These are phyloP conservation scores for Cnidoscolus chayamansa DNA, from an alignment of 441 rosid species.

Conservation along the genomic window DNA sequence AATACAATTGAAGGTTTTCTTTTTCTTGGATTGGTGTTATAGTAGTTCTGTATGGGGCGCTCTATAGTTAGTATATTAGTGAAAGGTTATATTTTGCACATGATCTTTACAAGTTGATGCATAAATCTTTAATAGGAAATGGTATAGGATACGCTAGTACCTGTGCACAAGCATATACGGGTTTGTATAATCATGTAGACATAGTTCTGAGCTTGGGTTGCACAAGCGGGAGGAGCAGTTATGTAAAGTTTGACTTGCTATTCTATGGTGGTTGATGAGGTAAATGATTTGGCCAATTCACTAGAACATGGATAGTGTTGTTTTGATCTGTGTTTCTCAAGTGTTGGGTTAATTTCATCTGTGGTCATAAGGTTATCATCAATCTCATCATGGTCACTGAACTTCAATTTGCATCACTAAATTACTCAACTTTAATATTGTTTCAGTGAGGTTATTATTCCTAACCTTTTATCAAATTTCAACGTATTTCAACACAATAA, in stretches of 20 bases:
- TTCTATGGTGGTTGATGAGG: slow-evolving; percentile 2
- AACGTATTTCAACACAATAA: too few species aligned
- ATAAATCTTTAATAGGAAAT: too few species aligned
- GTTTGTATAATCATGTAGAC: not conserved
- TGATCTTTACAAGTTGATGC: not conserved
- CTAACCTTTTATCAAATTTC: too few species aligned
- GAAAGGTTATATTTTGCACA: not conserved
- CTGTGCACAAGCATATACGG: not conserved
- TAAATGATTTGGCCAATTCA: not conserved
- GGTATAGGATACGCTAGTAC: not conserved
- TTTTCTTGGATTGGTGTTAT: not conserved
- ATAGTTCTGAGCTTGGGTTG: not conserved
- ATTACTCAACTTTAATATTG: too few species aligned
- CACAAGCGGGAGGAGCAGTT: not conserved
- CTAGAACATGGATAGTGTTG: not conserved
- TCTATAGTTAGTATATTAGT: not conserved
- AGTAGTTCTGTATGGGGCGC: not conserved
- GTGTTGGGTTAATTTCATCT: too few species aligned
- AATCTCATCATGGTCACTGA: too few species aligned
- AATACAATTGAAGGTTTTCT: not conserved
- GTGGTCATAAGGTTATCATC: too few species aligned
- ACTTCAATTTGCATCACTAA: too few species aligned
- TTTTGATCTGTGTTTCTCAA: not conserved
- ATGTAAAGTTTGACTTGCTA: not conserved
- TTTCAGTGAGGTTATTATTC: too few species aligned